Evolutionary conservation across 345 rosid species (phyloP).

Genomic region (Moringa oleifera): DNA sequence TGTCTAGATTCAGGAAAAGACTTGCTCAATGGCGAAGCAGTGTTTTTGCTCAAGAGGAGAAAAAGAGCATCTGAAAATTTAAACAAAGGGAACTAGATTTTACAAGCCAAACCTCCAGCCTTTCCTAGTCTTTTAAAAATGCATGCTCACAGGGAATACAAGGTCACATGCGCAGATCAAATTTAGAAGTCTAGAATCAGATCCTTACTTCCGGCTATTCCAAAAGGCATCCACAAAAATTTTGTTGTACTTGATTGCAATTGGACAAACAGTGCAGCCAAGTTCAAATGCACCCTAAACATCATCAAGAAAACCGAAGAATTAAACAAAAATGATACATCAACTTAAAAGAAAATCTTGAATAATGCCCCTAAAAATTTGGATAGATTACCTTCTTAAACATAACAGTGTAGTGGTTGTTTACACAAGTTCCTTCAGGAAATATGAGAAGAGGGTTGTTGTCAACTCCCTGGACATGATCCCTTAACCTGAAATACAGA

Average conservation of each 20-base stretch:
- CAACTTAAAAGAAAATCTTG: neutral
- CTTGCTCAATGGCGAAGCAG: too few species aligned
- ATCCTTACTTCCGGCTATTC: constrained; percentile 92
- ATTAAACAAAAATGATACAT: constrained; percentile 6
- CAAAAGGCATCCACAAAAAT: constrained; percentile 99
- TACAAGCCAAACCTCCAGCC: neutral
- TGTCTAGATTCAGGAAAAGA: neutral
- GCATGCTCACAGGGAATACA: neutral
- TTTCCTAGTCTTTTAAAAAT: too few species aligned
- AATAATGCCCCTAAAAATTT: neutral
- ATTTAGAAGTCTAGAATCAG: neutral
- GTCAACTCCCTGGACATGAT: constrained; percentile 83
- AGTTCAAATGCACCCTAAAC: constrained; percentile 94
- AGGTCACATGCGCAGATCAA: neutral
- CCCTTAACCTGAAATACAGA: constrained; percentile 65
- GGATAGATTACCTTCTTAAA: constrained; percentile 75
- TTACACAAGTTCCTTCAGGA: constrained; percentile 98
- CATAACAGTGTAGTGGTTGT: constrained; percentile 96
- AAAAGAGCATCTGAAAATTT: neutral
- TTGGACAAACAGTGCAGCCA: constrained; percentile 90
- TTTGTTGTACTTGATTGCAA: constrained; percentile 95
- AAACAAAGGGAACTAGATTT: neutral
- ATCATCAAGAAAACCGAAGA: constrained; percentile 22
- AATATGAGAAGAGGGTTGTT: constrained; percentile 96
- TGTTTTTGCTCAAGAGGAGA: neutral